phyloP scores from a whole-genome alignment of 768 basidiomycete species.

The Candolleomyces aberdarensis region DNA sequence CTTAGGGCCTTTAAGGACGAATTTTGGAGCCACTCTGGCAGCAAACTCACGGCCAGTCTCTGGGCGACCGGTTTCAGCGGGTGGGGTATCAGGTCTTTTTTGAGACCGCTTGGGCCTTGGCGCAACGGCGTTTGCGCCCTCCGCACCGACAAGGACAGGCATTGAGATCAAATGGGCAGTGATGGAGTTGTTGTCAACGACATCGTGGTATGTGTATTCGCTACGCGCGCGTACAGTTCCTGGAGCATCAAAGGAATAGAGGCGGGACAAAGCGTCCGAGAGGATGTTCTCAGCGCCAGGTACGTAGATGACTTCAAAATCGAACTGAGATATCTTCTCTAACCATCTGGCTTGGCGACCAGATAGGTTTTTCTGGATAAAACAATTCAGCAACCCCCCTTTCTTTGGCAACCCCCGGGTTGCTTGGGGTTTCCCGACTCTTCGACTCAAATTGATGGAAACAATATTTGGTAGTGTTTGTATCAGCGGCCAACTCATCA shows the following conservation, averaged over 20 bases:
- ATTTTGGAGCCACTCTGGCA: background rate
- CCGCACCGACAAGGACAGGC: background rate
- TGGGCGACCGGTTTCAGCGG: slow-evolving; percentile 3
- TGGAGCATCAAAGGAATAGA: slow-evolving; percentile 13
- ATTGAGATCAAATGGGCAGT: background rate
- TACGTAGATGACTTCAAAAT: slow-evolving; percentile 21
- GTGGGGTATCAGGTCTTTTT: background rate
- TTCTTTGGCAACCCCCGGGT: too few relatives aligned
- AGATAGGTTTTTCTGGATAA: slow-evolving; percentile 21
- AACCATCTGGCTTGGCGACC: slow-evolving; percentile 31
- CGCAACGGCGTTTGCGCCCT: background rate
- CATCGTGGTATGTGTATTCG: slow-evolving; percentile 3
- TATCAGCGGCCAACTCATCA: too few relatives aligned
- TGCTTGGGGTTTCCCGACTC: too few relatives aligned
- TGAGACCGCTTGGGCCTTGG: background rate
- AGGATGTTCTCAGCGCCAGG: slow-evolving; percentile 29
- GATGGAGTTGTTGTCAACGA: background rate
- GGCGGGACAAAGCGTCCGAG: slow-evolving; percentile 32
- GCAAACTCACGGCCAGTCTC: slow-evolving; percentile 10
- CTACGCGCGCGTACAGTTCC: slow-evolving; percentile 5
- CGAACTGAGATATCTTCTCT: slow-evolving; percentile 20
- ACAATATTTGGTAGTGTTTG: too few relatives aligned
- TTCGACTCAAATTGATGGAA: too few relatives aligned
- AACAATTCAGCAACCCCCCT: too few relatives aligned
- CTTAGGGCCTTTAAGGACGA: slow-evolving; percentile 9